Evolutionary conservation across 2,329 filamentous ascomycete genomes (phyloP).

Genomic region (Colletotrichum coccodes): DNA sequence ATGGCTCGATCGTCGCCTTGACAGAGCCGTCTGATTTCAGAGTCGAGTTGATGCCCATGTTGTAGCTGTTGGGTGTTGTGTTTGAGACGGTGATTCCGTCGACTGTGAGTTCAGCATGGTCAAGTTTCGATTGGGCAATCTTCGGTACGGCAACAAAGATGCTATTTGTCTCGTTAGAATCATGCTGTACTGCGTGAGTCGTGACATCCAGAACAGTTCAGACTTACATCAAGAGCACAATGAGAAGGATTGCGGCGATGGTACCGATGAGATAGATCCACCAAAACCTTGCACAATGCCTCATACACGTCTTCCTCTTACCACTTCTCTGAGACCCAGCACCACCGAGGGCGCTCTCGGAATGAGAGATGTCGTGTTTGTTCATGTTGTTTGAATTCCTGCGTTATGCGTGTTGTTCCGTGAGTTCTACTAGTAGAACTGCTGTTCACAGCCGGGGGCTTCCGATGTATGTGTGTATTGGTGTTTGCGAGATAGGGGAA

Average conservation of each 20-base stretch:
- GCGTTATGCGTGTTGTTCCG: neutral
- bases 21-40: constrained; percentile 62
- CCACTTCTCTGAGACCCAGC: constrained; percentile 18
- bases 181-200: neutral
- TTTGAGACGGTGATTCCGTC: constrained; percentile 61
- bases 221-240: constrained; percentile 70
- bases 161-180: constrained; percentile 45
- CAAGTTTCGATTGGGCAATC: constrained; percentile 66
- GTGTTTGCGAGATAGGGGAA: neutral
- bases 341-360: constrained; percentile 42
- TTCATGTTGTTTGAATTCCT: constrained; percentile 44
- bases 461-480: neutral
- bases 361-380: constrained; percentile 47
- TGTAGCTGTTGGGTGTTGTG: constrained; percentile 54
- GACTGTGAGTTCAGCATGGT: constrained; percentile 62
- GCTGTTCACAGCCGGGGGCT: neutral
- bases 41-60: constrained; percentile 66
- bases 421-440: neutral
- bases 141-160: constrained; percentile 66
- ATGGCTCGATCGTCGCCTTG: constrained; percentile 61
- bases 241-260: constrained; percentile 59
- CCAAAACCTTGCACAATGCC: constrained; percentile 68
- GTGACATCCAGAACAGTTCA: neutral
- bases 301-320: constrained; percentile 52
- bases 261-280: constrained; percentile 67